Conservation (phyloP, 2,329 filamentous ascomycete species). For the Exophiala bonariae region DNA sequence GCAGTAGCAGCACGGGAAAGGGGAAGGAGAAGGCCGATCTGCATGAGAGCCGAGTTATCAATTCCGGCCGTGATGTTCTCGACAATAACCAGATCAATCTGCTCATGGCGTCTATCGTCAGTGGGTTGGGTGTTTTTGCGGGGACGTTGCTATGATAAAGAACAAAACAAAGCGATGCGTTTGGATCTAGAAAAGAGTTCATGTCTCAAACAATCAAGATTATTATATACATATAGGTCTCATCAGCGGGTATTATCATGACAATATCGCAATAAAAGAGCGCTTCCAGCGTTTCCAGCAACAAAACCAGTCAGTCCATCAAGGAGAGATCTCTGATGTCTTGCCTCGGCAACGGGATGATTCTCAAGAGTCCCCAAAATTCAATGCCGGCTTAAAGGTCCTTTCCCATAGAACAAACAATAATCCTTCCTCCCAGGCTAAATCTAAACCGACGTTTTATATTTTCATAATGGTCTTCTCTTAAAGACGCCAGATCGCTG, state of each 20-base stretch:
- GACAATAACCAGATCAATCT: slow-evolving; percentile 98
- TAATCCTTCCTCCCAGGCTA: too few relatives aligned
- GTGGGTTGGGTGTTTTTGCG: slow-evolving; percentile 70
- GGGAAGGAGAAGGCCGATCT: slow-evolving; percentile 37
- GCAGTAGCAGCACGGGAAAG: background rate
- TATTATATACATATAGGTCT: slow-evolving; percentile 3
- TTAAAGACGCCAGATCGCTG: slow-evolving; percentile 2
- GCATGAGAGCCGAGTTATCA: slow-evolving; percentile 62
- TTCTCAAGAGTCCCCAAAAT: too few relatives aligned
- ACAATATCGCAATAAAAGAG: too few relatives aligned
- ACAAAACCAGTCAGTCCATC: too few relatives aligned
- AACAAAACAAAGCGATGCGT: background rate
- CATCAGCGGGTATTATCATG: background rate
- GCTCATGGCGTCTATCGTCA: slow-evolving; percentile 82
- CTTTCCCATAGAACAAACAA: too few relatives aligned
- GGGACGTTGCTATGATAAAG: slow-evolving; percentile 30
- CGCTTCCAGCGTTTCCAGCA: too few relatives aligned
- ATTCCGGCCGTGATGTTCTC: slow-evolving; percentile 71
- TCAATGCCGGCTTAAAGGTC: too few relatives aligned
- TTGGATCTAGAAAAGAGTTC: background rate
- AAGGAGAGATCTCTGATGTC: too few relatives aligned
- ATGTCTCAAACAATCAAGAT: background rate
- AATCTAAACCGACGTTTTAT: too few relatives aligned
- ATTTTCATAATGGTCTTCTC: background rate
- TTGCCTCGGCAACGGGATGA: too few relatives aligned